phyloP scores from a whole-genome alignment of 495 filamentous ascomycete species.

The Neurospora sp. region DNA sequence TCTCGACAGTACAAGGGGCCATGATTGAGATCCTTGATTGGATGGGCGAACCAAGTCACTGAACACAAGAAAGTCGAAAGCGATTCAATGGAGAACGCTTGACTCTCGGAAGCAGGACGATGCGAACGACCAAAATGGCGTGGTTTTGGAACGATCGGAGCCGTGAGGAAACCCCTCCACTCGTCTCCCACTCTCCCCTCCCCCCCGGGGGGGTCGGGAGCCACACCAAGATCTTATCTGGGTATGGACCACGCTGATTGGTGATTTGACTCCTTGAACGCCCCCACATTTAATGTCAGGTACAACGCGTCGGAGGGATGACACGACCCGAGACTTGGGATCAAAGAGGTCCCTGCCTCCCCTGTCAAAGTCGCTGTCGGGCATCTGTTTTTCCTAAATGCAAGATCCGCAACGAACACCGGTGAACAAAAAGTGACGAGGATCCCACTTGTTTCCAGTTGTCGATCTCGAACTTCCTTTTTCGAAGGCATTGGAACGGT shows the following conservation, averaged over 20 bases:
- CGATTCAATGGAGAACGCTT: constrained; percentile 12
- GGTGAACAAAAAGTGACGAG: neutral
- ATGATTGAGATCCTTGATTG: neutral
- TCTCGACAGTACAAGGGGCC: neutral
- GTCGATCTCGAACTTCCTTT: neutral
- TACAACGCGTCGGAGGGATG: neutral
- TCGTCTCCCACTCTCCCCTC: neutral
- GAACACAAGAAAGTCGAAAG: neutral
- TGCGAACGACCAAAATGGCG: neutral
- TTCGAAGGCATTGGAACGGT: neutral
- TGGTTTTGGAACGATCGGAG: neutral
- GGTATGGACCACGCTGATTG: neutral
- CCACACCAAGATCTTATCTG: neutral
- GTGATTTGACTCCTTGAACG: neutral
- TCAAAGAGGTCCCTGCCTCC: neutral
- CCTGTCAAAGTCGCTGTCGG: neutral
- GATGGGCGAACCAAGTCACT: neutral
- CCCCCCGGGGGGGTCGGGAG: neutral
- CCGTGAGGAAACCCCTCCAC: neutral
- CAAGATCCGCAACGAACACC: neutral
- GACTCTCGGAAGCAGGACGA: neutral
- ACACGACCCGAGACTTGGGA: neutral
- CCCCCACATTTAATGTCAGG: neutral
- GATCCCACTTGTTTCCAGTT: neutral
- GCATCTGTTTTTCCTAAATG: neutral